Base-by-base conservation (phyloP, 306 rosid species). In the Vigna angularis region DNA sequence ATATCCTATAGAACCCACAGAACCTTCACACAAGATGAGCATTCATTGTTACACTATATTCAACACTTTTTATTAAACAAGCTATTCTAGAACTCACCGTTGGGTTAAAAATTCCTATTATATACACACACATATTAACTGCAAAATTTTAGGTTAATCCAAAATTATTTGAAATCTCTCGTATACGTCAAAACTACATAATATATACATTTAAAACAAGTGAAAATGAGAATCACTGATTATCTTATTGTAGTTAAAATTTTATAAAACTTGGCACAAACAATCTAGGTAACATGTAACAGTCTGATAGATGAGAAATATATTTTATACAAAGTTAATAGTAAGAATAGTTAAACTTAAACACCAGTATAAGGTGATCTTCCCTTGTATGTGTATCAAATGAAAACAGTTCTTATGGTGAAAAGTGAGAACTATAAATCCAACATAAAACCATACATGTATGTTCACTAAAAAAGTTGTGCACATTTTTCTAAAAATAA, bases 1-100 rank as follows among this genome's bases (percentile, higher is more conserved):
- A 56, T 24, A 9, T 70, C 76, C 51, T 48, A 68, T 20, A 49
- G 69, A 56, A 38, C 28, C 69, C 28, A 6, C n/a, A 36, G 70
- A 64, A 79, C 77, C 72, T 70, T 28, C 58, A 59, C 44, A 48
- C 30, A 6, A 50, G 17, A 57, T 4, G 16, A 70, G 20, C 62
- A 22, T 32, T 52, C 24, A 55, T 26, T 56, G 28, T 55, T 55
- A 20, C 11, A 52, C 26, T 52, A 52, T 17, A 17, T 42, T 12
- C 11, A 55, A 55, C 10, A 18, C 9, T 18, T 17, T 17, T 17
- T 18, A 17, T 53, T 17, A 7, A 52, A 53, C 2, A 53, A 18
- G 0, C 3, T 55, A 20, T 55, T 11, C 61, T 20, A 55, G 9
- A 55, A 55, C 61, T 18, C 14, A 55, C 14, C 30, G 10, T 22